Evolutionary conservation across 2,329 filamentous ascomycete species (phyloP).

Genomic region (Botryosphaeria agaves): DNA sequence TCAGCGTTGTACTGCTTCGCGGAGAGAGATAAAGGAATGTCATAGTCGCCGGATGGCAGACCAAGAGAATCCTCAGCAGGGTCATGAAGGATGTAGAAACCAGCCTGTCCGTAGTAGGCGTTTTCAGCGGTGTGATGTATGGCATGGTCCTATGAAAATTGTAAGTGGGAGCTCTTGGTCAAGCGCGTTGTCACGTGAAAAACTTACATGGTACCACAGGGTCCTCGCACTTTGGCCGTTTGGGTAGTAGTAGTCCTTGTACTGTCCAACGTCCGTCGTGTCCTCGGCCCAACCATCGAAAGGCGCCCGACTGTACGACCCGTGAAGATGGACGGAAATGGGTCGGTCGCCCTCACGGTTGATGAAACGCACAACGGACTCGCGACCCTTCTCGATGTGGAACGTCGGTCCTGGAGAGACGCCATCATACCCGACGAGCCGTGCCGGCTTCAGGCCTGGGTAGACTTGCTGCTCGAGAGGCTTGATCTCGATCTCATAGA

Average conservation of each 20-base stretch:
- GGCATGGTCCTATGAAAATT: conserved; percentile 15
- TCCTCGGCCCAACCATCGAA: conserved; percentile 40
- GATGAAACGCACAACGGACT: conserved; percentile 36
- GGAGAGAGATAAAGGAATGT: conserved; percentile 32
- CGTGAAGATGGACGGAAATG: conserved; percentile 36
- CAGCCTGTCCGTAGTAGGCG: conserved; percentile 38
- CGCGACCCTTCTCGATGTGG: conserved; percentile 28
- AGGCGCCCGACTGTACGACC: conserved; percentile 29
- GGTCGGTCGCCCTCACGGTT: conserved; percentile 29
- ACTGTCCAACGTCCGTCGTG: conserved; percentile 31
- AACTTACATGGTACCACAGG: conserved; percentile 35
- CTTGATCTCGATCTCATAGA: conserved; percentile 27
- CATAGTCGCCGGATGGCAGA: conserved; percentile 34
- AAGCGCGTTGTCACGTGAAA: too few species aligned
- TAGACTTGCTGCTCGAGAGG: conserved; percentile 24
- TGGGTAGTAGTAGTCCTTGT: conserved; percentile 46
- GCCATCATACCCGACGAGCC: conserved; percentile 35
- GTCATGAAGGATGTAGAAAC: conserved; percentile 37
- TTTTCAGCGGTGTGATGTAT: conserved; percentile 32
- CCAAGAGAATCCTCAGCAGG: conserved; percentile 28
- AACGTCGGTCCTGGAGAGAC: conserved; percentile 37
- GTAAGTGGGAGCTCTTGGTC: neutral
- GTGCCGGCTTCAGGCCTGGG: conserved; percentile 20
- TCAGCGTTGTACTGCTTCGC: conserved; percentile 35
- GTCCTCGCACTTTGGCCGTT: conserved; percentile 35